Evolutionary conservation across 768 basidiomycete species (phyloP), one percentile per base, ranked within the genome.

Genomic region (Leccinum aurantiacum): DNA sequence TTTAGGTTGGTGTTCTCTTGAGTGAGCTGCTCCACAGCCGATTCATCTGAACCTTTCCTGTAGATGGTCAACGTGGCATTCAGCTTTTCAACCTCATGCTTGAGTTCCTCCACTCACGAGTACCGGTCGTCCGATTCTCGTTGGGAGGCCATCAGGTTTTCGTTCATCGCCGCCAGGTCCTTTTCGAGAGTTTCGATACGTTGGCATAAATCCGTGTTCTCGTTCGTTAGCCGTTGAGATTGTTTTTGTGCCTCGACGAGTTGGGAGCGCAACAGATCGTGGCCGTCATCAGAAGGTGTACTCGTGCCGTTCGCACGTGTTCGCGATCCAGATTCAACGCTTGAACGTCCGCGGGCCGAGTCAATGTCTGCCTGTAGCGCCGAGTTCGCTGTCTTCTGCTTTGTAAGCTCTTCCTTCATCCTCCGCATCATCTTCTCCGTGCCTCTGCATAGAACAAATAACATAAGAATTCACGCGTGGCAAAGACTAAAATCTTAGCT

Each of bases 381-480:
- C 48, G 86, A 79, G 69, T 94, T 95, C 49, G 87, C 75, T 51
- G 80, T 80, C 77, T 97, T 98, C 75, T 96, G 92, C 77, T 91
- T 95, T 64, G 84, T 90, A 59, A 98, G 77, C 70, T 98, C 97
- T 58, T 95, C 96, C 74, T 94, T 92, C 89, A 98, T 93, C 66
- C 90, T 86, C 65, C 94, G 87, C 80, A 98, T 90, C 87, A 98
- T 94, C 77, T 95, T 97, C 75, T 98, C 97, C 1, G 95, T 98
- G 49, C 93, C 93, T 82, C 92, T 94, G 70, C 33, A 60, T 62
- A 35, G 64, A 63, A 59, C 46, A 58, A 55, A 53, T 54, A 57
- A 58, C 54, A 61, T 68, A 60, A 63, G 58, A 57, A 56, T 61
- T 56, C 50, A 38, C 47, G 54, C 66, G 37, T 55, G 59, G 53